A percentile compares a stretch with the other conserved stretches of the same genome.
Conservation (phyloP, 1,284 basidiomycete genomes). For the Porodaedalea pini region DNA sequence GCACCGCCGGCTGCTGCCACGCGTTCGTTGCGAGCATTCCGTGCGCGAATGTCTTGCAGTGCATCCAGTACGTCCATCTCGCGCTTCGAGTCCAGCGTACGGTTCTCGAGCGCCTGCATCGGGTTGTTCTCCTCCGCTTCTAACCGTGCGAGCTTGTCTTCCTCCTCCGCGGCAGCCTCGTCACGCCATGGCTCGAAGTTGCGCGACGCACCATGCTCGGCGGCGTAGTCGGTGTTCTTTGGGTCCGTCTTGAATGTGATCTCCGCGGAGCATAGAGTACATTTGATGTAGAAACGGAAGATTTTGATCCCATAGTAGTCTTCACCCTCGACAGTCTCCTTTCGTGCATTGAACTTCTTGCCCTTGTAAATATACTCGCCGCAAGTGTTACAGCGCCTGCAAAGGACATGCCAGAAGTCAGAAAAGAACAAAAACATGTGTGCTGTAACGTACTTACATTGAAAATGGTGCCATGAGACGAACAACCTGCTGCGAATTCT, state of each 20-base stretch:
- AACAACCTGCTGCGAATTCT: constrained; percentile 93
- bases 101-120: constrained; percentile 94
- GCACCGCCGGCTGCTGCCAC: constrained; percentile 50
- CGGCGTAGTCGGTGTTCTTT: constrained; percentile 92
- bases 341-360: constrained; percentile 99
- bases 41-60: constrained; percentile 88
- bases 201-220: constrained; percentile 90
- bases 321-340: constrained; percentile 95
- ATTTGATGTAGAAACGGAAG: constrained; percentile 83
- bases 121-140: constrained; percentile 92
- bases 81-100: constrained; percentile 86
- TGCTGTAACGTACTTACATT: constrained; percentile 56
- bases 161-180: constrained; percentile 67
- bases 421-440: constrained; percentile 21
- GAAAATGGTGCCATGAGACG: constrained; percentile 99
- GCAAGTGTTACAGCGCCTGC: constrained; percentile 87
- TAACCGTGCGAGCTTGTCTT: constrained; percentile 71
- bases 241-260: constrained; percentile 99
- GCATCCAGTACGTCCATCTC: constrained; percentile 99
- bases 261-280: constrained; percentile 91
- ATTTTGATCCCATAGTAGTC: constrained; percentile 99
- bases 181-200: constrained; percentile 95
- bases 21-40: constrained; percentile 90
- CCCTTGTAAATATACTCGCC: constrained; percentile 98
- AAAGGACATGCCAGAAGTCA: neutral